Base-by-base conservation (phyloP, 2,329 filamentous ascomycete species). In the Verticillium isaacii region DNA sequence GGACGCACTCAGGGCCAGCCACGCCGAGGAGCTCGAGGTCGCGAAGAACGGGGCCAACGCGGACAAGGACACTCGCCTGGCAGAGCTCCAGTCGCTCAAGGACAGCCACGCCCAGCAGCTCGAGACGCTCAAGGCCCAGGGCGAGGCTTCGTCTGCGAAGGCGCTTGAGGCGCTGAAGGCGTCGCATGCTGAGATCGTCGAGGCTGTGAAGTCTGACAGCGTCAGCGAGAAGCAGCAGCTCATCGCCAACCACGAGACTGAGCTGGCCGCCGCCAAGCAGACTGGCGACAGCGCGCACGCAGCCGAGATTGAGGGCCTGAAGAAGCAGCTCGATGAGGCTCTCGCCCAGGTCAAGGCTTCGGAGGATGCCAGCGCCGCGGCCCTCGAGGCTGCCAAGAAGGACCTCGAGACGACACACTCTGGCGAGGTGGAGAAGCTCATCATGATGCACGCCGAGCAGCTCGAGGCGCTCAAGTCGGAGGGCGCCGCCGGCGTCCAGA, bases 1-100 rank as follows among this genome's bases (percentile, higher is more conserved):
- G 1, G 82, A 85, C 50, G 80, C 82, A 2, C 73, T 89, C 56
- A 81, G 78, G 62, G 80, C 82, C 11, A 83, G 78, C 65, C 83
- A 88, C 67, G 82, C 83, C 5, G 82, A 86, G 74, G 84, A 85
- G 68, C 70, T 89, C 11, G 83, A 87, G 71, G 73, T 73, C 37
- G 83, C 83, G 59, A 85, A 85, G 76, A 82, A 79, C 60, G 77
- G 75, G 57, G 78, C 80, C 17, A 79, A 80, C 45, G 76, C 80
- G 23, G 82, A 84, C 59, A 75, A 78, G 63, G 78, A 83, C 34
- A 72, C 79, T 29, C 79, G 82, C 56, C 64, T 81, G 8, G 72
- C 74, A 32, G 82, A 86, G 67, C 72, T 88, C 2, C 80, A 87
- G 45, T 69, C 79, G 9, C 73, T 88, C 32, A 85, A 86, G 69